phyloP scores from a whole-genome alignment of 2,329 filamentous ascomycete genomes.

The Penicillium crustosum region DNA sequence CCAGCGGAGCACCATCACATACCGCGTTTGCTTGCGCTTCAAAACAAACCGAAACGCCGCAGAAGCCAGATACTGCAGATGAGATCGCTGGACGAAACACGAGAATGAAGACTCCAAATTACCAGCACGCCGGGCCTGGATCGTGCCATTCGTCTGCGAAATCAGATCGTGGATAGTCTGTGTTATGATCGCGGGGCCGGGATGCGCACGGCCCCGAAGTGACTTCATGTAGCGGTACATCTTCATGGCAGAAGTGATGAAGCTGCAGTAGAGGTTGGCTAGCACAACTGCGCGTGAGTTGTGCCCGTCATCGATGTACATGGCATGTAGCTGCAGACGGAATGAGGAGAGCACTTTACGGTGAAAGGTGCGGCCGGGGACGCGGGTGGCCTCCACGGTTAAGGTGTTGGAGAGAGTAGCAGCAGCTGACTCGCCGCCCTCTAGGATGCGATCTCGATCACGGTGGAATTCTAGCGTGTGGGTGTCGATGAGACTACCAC shows the following conservation, averaged over 20 bases:
- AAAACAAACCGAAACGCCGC: slow-evolving; percentile 70
- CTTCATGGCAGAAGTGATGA: slow-evolving; percentile 76
- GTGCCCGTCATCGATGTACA: slow-evolving; percentile 59
- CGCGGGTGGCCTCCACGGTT: slow-evolving; percentile 72
- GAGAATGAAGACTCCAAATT: slow-evolving; percentile 39
- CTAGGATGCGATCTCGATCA: slow-evolving; percentile 55
- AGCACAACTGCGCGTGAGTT: slow-evolving; percentile 71
- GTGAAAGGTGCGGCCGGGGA: slow-evolving; percentile 74
- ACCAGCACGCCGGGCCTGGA: slow-evolving; percentile 52
- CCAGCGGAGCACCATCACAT: slow-evolving; percentile 66
- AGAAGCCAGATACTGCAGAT: slow-evolving; percentile 65
- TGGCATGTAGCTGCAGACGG: slow-evolving; percentile 74
- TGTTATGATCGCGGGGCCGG: slow-evolving; percentile 60
- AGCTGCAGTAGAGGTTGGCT: slow-evolving; percentile 71
- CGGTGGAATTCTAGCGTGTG: slow-evolving; percentile 72
- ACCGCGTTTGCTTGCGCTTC: slow-evolving; percentile 68
- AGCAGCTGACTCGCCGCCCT: slow-evolving; percentile 53
- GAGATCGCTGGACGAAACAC: slow-evolving; percentile 60
- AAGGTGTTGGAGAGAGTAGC: slow-evolving; percentile 66
- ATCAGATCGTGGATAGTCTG: slow-evolving; percentile 65
- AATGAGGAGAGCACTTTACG: slow-evolving; percentile 74
- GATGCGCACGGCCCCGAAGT: slow-evolving; percentile 56
- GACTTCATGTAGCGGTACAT: slow-evolving; percentile 61
- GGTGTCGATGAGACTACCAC: slow-evolving; percentile 75
- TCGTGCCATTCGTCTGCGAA: slow-evolving; percentile 62